Conservation (phyloP, 441 rosid genomes). For the Macaranga tanarius region DNA sequence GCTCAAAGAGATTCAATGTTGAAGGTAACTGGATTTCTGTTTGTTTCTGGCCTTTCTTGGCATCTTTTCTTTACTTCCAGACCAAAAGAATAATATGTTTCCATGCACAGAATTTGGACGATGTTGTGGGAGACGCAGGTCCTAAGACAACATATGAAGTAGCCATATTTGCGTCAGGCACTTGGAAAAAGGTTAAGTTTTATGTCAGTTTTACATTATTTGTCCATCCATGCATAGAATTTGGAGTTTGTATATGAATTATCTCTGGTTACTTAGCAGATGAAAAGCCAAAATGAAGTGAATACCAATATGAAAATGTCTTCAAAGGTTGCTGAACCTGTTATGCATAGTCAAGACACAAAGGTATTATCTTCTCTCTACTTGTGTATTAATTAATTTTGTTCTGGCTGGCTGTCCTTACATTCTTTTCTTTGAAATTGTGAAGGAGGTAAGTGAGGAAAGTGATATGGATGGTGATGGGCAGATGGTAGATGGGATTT, state of each 20-base stretch:
- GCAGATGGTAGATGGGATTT: conserved; percentile 75
- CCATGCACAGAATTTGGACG: conserved; percentile 50
- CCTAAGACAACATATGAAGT: conserved; percentile 78
- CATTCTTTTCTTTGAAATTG: conserved; percentile 23
- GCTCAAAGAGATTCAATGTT: conserved; percentile 39
- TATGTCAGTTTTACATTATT: neutral
- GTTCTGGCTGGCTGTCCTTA: conserved; percentile 9
- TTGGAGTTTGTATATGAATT: conserved; percentile 15
- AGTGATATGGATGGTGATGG: conserved; percentile 68
- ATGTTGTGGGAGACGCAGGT: conserved; percentile 43
- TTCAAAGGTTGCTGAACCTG: conserved; percentile 30
- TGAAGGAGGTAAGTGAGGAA: conserved; percentile 48
- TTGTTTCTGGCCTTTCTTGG: conserved; percentile 10
- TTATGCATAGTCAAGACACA: conserved; percentile 30
- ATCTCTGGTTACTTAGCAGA: conserved; percentile 39
- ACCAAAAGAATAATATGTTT: conserved; percentile 12
- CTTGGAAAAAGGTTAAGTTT: conserved; percentile 69
- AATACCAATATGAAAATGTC: conserved; percentile 34
- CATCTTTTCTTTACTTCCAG: conserved; percentile 11
- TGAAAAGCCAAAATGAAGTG: conserved; percentile 39
- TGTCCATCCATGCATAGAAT: conserved; percentile 13
- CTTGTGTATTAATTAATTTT: neutral
- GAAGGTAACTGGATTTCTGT: conserved; percentile 37
- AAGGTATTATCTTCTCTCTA: conserved; percentile 40
- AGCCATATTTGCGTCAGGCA: conserved; percentile 65